Percentiles rank a stretch among this genome's conserved stretches.
phyloP scores from a whole-genome alignment of 1,139 yeast genomes.

The Debaryomyces robertsiae region DNA sequence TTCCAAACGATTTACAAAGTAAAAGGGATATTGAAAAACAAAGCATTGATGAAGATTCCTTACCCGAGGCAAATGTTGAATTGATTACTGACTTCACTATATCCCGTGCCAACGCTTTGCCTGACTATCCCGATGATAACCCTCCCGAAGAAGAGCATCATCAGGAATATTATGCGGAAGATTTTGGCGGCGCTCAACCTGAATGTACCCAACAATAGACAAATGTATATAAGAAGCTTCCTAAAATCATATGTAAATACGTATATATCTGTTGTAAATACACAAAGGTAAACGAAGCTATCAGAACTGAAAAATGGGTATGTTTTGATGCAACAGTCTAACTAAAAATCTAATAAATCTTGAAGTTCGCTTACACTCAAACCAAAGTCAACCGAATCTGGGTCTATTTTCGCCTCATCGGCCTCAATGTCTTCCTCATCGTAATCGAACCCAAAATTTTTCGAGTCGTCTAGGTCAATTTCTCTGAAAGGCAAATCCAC shows the following conservation, averaged over 20 bases:
- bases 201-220: constrained; percentile 47
- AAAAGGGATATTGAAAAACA: constrained; percentile 27
- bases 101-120: constrained; percentile 32
- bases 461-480: constrained; percentile 14
- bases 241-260: constrained; percentile 14
- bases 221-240: constrained; percentile 11
- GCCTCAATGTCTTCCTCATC: constrained; percentile 20
- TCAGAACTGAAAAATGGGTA: constrained; percentile 4
- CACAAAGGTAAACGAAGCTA: constrained; percentile 10
- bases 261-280: constrained; percentile 20
- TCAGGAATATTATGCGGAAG: constrained; percentile 16
- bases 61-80: constrained; percentile 43
- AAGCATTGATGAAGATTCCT: constrained; percentile 27
- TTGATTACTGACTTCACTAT: constrained; percentile 45
- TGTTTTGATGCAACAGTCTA: constrained; percentile 1
- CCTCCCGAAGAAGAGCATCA: constrained; percentile 19
- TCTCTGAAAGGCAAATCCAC: constrained; percentile 26
- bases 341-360: constrained; percentile 39
- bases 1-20: constrained; percentile 47
- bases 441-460: constrained; percentile 14
- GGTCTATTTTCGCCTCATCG: constrained; percentile 12
- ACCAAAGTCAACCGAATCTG: constrained; percentile 25
- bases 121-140: constrained; percentile 35
- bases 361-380: constrained; percentile 37
- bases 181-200: constrained; percentile 28